Conservation (phyloP, 768 basidiomycete genomes). For the Boletus speciosus region DNA sequence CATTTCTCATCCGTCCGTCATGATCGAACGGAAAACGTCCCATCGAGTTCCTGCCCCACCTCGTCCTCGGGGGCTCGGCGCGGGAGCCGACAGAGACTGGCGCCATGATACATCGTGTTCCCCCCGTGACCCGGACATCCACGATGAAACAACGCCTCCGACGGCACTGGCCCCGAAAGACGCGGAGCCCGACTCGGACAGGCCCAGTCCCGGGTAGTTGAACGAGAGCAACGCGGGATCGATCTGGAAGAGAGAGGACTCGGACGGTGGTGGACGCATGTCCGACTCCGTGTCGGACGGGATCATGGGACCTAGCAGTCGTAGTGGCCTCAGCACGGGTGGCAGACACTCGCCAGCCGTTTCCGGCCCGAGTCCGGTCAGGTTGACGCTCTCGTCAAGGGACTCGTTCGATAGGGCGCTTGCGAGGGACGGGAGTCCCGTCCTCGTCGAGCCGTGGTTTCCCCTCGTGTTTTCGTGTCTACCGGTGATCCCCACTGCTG, state of each 20-base stretch:
- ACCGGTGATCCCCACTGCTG: neutral
- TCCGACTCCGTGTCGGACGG: neutral
- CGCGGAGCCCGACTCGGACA: neutral
- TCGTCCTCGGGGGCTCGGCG: neutral
- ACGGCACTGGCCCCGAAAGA: neutral
- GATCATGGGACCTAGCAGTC: slow-evolving; percentile 12
- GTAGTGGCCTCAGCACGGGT: slow-evolving; percentile 18
- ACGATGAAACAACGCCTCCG: neutral
- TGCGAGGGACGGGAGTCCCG: slow-evolving; percentile 15
- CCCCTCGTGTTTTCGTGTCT: neutral
- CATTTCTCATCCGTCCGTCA: neutral
- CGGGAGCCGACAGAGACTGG: neutral
- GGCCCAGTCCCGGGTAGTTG: slow-evolving; percentile 5
- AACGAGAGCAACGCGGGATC: slow-evolving; percentile 26
- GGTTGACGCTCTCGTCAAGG: slow-evolving; percentile 9
- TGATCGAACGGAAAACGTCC: slow-evolving; percentile 5
- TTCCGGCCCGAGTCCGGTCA: slow-evolving; percentile 2
- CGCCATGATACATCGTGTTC: too few relatives aligned
- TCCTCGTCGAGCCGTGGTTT: neutral
- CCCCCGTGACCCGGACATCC: too few relatives aligned
- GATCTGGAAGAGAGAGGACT: slow-evolving; percentile 17
- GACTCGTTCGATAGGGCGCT: slow-evolving; percentile 19
- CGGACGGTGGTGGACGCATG: neutral
- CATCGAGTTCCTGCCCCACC: neutral
- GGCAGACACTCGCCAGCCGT: slow-evolving; percentile 15